Percentiles rank a stretch among this genome's conserved stretches.
These are phyloP conservation scores for Gyrodon lividus DNA, from an alignment of 768 basidiomycete genomes.

Conservation along the genomic window DNA sequence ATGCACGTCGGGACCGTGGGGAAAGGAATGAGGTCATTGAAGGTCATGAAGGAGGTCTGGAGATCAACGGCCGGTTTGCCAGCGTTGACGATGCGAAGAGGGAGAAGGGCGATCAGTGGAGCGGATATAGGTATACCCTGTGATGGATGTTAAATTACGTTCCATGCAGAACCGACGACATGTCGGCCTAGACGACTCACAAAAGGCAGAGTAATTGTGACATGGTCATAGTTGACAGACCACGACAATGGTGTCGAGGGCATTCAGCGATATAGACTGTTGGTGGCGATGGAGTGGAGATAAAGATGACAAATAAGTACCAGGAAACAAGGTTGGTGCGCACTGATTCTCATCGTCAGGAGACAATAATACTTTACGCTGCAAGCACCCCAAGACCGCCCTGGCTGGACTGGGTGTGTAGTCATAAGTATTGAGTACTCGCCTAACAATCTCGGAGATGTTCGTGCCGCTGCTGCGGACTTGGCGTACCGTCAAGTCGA, in stretches of 20 bases:
- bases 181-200: too few species aligned
- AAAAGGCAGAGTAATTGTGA: neutral
- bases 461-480: too few species aligned
- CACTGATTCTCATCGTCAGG: too few species aligned
- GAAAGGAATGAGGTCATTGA: slow-evolving; percentile 67
- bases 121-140: slow-evolving; percentile 68
- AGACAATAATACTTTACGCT: too few species aligned
- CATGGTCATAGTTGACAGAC: neutral
- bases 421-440: too few species aligned
- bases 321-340: too few species aligned
- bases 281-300: neutral
- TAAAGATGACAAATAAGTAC: neutral
- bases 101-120: slow-evolving; percentile 74
- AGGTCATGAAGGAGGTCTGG: slow-evolving; percentile 33
- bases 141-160: slow-evolving; percentile 30
- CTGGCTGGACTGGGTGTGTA: too few species aligned
- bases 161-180: too few species aligned
- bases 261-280: too few species aligned
- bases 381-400: too few species aligned
- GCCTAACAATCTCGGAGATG: too few species aligned
- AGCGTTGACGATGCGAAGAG: slow-evolving; percentile 63
- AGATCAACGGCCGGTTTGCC: slow-evolving; percentile 56
- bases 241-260: neutral
- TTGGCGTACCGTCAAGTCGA: too few species aligned
- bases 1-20: slow-evolving; percentile 62